Evolutionary conservation across 2,329 filamentous ascomycete genomes (phyloP), one percentile per base, ranked within the genome.

Genomic region (Cercospora zeae-maydis): DNA sequence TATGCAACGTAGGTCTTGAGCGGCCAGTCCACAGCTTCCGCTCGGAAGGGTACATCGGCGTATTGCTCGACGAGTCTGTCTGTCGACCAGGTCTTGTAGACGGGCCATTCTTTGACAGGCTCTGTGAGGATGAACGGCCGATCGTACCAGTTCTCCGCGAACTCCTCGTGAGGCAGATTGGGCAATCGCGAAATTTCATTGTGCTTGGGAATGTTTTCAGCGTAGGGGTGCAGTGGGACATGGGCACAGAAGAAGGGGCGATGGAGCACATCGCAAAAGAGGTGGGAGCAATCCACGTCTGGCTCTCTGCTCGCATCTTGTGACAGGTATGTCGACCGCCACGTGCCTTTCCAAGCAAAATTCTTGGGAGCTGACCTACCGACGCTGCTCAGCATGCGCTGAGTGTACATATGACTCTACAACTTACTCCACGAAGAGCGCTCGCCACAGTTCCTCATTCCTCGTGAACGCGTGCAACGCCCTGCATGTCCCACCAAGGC

Each of bases 11-110:
- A 98, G 0, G 85, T 90, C n/a, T 82, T 80, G 66, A 96, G 84
- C 0, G 88, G 86, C 93, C 93, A 98, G 77, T 97, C 92, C 4
- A 98, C 93, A 0, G 92, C 90, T 81, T 98, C 95, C 9, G 93
- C 93, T 42, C 92, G 86, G 76, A 98, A 97, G 56, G 84, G 82
- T 2, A 88, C 83, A 55, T 87, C 77, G 0, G 82, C 80, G 74
- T 92, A 92, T 64, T 81, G 79, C n/a, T 80, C 71, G 0, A 89
- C 79, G 0, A 98, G 81, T 9, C 78, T 78, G n/a, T 88, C 82
- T 10, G 89, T 83, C 2, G 84, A 88, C 93, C 93, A 98, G 30
- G 84, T 79, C 37, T 82, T 81, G 75, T 84, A 92, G 0, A 88
- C 87, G 1, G 91, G 90, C 93, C 95, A 98, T 65, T 85, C 75